phyloP scores from a whole-genome alignment of 805 yeast species.

The Kluyveromyces starmeri region DNA sequence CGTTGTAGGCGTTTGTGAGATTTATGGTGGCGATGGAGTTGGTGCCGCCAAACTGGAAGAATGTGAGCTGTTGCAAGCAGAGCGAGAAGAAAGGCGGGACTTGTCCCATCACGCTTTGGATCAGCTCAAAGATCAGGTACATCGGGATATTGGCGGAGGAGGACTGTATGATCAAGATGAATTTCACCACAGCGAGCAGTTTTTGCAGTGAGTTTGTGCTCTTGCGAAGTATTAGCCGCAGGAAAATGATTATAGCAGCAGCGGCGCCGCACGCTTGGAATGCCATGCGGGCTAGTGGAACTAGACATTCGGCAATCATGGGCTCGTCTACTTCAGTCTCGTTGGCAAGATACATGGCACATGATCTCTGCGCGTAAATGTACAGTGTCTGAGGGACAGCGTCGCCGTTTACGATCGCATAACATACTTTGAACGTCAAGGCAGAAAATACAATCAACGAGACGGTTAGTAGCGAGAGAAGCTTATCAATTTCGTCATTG shows the following conservation, averaged over 20 bases:
- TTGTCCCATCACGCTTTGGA: slow-evolving; percentile 13
- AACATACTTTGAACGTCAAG: slow-evolving; percentile 45
- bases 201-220: slow-evolving; percentile 7
- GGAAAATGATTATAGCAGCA: slow-evolving; percentile 26
- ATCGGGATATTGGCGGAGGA: slow-evolving; percentile 42
- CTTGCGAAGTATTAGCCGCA: slow-evolving; percentile 4
- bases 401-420: slow-evolving; percentile 48
- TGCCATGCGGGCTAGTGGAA: slow-evolving; percentile 30
- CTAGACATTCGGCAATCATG: slow-evolving; percentile 25
- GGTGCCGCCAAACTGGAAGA: slow-evolving; percentile 84
- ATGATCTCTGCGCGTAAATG: slow-evolving; percentile 13
- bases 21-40: slow-evolving; percentile 89
- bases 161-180: slow-evolving; percentile 42
- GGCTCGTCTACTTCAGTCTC: slow-evolving; percentile 15
- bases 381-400: slow-evolving; percentile 35
- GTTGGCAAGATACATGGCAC: slow-evolving; percentile 8
- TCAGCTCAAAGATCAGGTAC: slow-evolving; percentile 32
- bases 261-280: slow-evolving; percentile 26
- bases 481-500: slow-evolving; percentile 33
- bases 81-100: slow-evolving; percentile 23
- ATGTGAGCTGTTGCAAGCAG: slow-evolving; percentile 59
- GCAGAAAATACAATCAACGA: slow-evolving; percentile 27
- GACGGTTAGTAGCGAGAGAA: slow-evolving; percentile 38
- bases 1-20: slow-evolving; percentile 86
- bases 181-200: slow-evolving; percentile 23